Evolutionary conservation across 208 protist genomes (phyloP), one percentile per base, ranked within the genome.

Genomic region (Naegleria fowleri): DNA sequence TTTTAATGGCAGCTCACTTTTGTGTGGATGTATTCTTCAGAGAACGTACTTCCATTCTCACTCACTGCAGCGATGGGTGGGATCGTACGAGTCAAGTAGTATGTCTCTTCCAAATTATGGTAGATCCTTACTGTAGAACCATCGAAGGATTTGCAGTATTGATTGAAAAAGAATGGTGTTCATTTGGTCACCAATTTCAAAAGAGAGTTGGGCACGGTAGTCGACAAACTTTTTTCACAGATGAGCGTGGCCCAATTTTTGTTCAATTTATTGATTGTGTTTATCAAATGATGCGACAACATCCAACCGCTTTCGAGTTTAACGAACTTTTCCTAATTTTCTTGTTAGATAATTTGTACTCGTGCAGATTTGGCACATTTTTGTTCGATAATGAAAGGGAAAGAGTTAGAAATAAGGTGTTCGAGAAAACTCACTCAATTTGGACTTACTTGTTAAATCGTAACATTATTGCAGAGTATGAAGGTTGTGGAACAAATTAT

Each of bases 211-310:
- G 96, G 0, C 94, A 92, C 22, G 91, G 88, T 15, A 59, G 38
- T 51, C 15, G 29, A 15, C 38, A 79, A 41, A 29, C 51, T 39
- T 90, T 90, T 16, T 51, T 36, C 25, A 25, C 5, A n/a, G 52
- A 90, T 51, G 52, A 90, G 48, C 59, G 48, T 40, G 55, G 67
- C 48, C 97, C 97, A 9, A 97, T 98, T 84, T 97, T 98, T 75
- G 83, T 95, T 22, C 97, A 98, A 94, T 98, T 97, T 86, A 85
- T 98, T n/a, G 97, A 98, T 83, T 95, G 93, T 76, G 95, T 98
- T 25, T 96, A 92, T 86, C 97, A 98, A 90, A 67, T 98, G 5
- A 33, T 94, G 0, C 90, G 88, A 38, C 96, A 98, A 93, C 95
- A 95, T 39, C 97, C 97, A 5, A 91, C 85, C 29, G 51, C 92